A percentile compares a stretch with the other conserved stretches of the same genome.
Evolutionary conservation across 2,329 filamentous ascomycete species (phyloP).

Genomic region (Ceratocystis alfenasii): DNA sequence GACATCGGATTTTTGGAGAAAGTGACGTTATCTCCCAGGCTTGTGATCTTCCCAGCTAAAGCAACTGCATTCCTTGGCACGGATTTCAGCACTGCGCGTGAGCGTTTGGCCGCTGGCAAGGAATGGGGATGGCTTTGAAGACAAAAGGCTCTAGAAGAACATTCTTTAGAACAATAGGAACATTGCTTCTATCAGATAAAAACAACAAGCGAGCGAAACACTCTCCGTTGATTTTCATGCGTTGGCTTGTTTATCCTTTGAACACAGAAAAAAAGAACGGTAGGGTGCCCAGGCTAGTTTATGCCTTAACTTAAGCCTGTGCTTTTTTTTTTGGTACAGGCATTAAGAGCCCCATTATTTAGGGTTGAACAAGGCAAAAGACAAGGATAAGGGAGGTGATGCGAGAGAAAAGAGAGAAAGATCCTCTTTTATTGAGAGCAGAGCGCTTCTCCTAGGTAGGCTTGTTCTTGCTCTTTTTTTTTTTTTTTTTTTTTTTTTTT

Average conservation of each 20-base stretch:
- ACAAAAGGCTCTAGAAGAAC: neutral
- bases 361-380: neutral
- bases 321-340: neutral
- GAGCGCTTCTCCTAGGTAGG: too few relatives aligned
- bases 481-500: neutral
- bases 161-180: neutral
- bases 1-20: neutral
- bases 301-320: neutral
- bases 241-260: neutral
- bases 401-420: neutral
- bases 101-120: too few relatives aligned
- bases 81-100: too few relatives aligned
- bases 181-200: neutral
- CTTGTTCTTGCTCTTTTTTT: neutral
- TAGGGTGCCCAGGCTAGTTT: neutral
- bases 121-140: neutral
- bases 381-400: neutral
- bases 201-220: neutral
- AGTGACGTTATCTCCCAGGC: neutral
- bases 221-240: neutral
- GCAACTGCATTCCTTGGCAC: neutral
- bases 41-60: neutral
- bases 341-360: neutral
- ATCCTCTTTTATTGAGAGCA: too few relatives aligned
- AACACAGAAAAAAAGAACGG: neutral